phyloP scores from a whole-genome alignment of 257 asterid genomes.

The Sherardia arvensis region DNA sequence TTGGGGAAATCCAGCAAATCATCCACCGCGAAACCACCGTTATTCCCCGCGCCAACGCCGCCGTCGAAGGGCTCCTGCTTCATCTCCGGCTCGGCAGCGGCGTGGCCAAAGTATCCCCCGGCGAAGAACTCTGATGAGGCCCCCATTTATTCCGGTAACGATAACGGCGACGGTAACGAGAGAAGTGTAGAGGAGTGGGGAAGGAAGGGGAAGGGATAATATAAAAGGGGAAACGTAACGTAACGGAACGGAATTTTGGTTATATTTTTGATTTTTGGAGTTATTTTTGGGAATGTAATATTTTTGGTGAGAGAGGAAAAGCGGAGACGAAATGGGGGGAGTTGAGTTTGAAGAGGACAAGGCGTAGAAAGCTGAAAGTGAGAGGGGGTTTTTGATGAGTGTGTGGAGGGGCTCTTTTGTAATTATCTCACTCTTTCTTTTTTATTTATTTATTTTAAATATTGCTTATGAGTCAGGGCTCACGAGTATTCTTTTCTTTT shows the following conservation, averaged over 20 bases:
- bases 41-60: no score
- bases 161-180: neutral
- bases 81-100: conserved; percentile 17
- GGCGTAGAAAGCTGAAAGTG: conserved; percentile 40
- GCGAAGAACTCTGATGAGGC: conserved; percentile 19
- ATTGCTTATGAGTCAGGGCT: neutral
- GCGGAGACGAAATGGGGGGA: conserved; percentile 15
- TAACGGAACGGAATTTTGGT: neutral
- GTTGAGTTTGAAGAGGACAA: conserved; percentile 29
- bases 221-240: neutral
- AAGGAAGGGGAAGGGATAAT: neutral
- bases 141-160: conserved; percentile 32
- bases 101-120: conserved; percentile 20
- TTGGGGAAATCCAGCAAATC: conserved; percentile 87
- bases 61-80: conserved; percentile 22
- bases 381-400: conserved; percentile 65
- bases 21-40: conserved; percentile 48
- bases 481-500: conserved; percentile 5
- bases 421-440: conserved; percentile 10
- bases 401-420: conserved; percentile 34
- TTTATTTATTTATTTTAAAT: no score
- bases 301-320: conserved; percentile 17
- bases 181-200: neutral
- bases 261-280: neutral
- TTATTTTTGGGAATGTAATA: neutral